Base-by-base conservation (phyloP, 2,329 filamentous ascomycete genomes). In the Aspergillus costaricaensis region DNA sequence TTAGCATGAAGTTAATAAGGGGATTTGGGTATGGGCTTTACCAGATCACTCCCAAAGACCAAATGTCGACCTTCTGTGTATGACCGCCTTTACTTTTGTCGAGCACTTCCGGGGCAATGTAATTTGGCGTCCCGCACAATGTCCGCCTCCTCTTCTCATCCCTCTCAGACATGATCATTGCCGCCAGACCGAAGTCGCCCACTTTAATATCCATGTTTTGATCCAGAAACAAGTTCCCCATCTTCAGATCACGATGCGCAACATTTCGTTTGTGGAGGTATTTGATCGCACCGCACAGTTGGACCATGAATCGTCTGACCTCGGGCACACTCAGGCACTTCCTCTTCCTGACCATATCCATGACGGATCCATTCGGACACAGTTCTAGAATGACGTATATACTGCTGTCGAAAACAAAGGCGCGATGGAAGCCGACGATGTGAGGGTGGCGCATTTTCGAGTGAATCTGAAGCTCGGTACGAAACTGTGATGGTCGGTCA, bases 41-140 rank as follows among this genome's bases (percentile, higher is more conserved):
- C 88, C 96, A 92, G 74, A 99, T 99, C 67, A 99, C 95, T 19
- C 96, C 95, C 72, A 99, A 83, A 48, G 94, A 96, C 96, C 96
- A 99, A 58, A 99, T 91, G 74, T 99, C 95, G 3, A 99, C 95
- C 82, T 96, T 96, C 74, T 98, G 93, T 67, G 96, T 95, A 74
- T 99, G 95, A 0, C 95, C 95, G 70, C 94, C 92, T 72, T 91
- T 95, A 36, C 90, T 91, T 81, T 95, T 96, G 72, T 96, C 91
- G 55, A 99, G 79, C 63, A 99, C 96, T 73, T 99, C 95, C 0
- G 95, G 95, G 0, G 95, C 95, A 68, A 99, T 96, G 75, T 99
- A 99, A 76, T 99, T 99, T 1, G 95, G 95, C 4, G 95, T 99
- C 60, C 95, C 95, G 69, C 95, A 99, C 61, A 99, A 86, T 6